Conservation (phyloP, 805 yeast genomes). For the Candida endomychidarum region DNA sequence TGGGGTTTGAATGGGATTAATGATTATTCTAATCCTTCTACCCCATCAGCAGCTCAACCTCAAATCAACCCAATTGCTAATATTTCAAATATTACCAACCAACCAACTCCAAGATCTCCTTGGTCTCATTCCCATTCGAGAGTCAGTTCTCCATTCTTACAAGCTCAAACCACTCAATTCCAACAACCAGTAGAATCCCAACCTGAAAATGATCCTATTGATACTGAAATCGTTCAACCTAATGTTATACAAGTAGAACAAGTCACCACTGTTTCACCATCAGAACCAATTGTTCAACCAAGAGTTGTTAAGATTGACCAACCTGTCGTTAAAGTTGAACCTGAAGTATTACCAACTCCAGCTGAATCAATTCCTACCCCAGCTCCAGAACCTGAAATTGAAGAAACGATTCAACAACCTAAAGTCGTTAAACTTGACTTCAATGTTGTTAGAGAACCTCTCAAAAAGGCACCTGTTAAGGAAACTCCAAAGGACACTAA, state of each 20-base stretch:
- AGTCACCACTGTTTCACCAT: too few species aligned
- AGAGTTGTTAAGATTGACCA: conserved; percentile 8
- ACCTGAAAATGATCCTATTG: not conserved
- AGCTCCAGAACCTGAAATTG: not conserved
- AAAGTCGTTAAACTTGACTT: conserved; percentile 2
- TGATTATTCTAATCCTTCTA: conserved; percentile 14
- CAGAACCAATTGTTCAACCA: conserved; percentile 15
- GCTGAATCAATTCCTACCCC: not conserved
- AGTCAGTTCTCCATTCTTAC: conserved; percentile 41
- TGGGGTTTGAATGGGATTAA: conserved; percentile 43
- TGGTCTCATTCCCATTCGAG: conserved; percentile 41
- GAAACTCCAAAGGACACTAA: not conserved
- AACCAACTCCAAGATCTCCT: conserved; percentile 43
- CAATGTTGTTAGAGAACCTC: not conserved
- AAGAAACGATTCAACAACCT: conserved; percentile 1
- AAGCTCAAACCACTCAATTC: conserved; percentile 13
- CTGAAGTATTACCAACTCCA: too few species aligned
- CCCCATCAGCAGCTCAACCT: conserved; percentile 10
- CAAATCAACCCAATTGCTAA: conserved; percentile 7
- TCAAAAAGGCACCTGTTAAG: not conserved
- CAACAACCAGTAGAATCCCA: not conserved
- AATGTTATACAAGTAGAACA: not conserved
- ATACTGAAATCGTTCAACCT: conserved; percentile 9
- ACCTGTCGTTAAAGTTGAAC: conserved; percentile 7
- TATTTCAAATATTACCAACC: conserved; percentile 15